Evolutionary conservation across 2,329 filamentous ascomycete species (phyloP).

Genomic region (Sclerotinia sclerotiorum): DNA sequence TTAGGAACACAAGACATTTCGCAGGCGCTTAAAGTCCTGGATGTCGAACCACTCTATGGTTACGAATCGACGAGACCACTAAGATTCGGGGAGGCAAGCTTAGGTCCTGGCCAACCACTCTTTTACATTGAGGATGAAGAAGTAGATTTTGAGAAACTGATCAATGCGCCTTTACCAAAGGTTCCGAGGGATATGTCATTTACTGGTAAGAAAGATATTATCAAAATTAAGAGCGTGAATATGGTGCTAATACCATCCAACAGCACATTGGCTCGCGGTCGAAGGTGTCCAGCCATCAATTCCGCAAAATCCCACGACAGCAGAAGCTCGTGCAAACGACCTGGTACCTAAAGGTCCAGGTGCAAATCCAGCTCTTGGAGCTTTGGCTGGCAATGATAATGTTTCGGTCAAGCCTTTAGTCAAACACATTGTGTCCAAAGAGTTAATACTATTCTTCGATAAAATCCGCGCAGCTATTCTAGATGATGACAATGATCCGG

Average conservation of each 20-base stretch:
- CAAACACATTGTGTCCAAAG: constrained; percentile 94
- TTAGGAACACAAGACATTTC: constrained; percentile 88
- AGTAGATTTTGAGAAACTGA: constrained; percentile 97
- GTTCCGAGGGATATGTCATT: constrained; percentile 91
- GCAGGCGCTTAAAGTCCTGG: constrained; percentile 79
- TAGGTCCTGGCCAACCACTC: constrained; percentile 89
- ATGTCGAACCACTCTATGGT: constrained; percentile 93
- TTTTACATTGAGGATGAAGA: constrained; percentile 99
- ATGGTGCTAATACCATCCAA: not conserved
- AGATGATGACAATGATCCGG: constrained; percentile 82
- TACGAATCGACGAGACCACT: constrained; percentile 91
- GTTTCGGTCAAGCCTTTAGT: constrained; percentile 84
- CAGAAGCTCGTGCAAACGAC: constrained; percentile 80
- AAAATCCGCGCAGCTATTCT: constrained; percentile 88
- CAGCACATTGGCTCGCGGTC: constrained; percentile 97
- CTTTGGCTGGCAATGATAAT: constrained; percentile 79
- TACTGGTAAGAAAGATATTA: constrained; percentile 63
- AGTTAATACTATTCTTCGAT: constrained; percentile 94
- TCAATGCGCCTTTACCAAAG: constrained; percentile 92
- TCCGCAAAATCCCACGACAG: constrained; percentile 88
- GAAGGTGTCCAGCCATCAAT: constrained; percentile 97
- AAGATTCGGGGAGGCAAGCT: constrained; percentile 87
- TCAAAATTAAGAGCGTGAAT: not conserved
- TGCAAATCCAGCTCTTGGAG: constrained; percentile 80
- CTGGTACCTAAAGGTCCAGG: constrained; percentile 86